Percentiles rank a stretch among this genome's conserved stretches.
These are phyloP conservation scores for Solanum dulcamara DNA, from an alignment of 257 asterid species.

Conservation along the genomic window DNA sequence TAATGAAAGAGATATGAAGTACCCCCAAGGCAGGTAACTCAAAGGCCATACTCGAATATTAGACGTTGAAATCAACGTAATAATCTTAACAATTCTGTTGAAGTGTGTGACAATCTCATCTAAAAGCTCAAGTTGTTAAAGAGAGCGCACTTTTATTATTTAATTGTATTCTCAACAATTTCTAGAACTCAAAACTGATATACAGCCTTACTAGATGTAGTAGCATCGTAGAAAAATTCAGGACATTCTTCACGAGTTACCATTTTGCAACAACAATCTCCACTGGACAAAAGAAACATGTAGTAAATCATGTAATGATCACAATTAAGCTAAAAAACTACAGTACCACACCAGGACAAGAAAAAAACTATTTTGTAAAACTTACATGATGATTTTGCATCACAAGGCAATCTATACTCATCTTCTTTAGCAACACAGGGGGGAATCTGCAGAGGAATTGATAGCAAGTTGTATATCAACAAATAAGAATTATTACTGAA, in stretches of 20 bases:
- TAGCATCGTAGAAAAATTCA: neutral
- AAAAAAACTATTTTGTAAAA: neutral
- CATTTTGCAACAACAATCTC: neutral
- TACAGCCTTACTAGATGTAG: neutral
- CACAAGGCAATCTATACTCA: constrained; percentile 81
- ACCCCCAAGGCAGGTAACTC: too few species aligned
- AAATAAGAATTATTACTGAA: neutral
- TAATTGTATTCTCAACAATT: too few species aligned
- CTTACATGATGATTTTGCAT: constrained; percentile 83
- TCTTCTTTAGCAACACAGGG: constrained; percentile 13
- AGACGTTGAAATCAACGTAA: neutral
- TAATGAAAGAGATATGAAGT: too few species aligned
- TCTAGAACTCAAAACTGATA: neutral
- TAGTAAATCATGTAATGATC: neutral
- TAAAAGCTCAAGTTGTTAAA: too few species aligned
- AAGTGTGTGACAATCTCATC: too few species aligned
- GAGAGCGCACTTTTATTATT: too few species aligned
- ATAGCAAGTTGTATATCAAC: neutral
- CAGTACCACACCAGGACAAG: neutral
- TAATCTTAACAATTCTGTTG: too few species aligned
- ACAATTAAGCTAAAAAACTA: neutral
- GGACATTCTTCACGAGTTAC: neutral
- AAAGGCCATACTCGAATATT: neutral
- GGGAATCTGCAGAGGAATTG: constrained; percentile 36
- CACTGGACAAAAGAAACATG: neutral